These are phyloP conservation scores for Solanum stenotomum DNA, from an alignment of 257 asterid species.

Conservation along the genomic window DNA sequence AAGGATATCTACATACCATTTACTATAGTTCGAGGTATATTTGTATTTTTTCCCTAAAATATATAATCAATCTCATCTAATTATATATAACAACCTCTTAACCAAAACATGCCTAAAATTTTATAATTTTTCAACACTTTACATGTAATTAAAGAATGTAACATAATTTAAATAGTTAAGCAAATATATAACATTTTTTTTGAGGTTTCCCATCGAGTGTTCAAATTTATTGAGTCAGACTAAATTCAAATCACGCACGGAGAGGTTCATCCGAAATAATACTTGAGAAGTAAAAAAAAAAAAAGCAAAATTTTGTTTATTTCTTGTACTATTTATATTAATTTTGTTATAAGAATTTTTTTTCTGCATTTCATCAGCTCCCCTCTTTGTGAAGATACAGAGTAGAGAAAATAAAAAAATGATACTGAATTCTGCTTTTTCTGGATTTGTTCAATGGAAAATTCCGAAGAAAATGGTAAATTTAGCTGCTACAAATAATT, in stretches of 20 bases:
- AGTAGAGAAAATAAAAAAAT: neutral
- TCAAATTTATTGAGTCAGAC: neutral
- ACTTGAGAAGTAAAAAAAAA: too few relatives aligned
- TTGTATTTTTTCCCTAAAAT: too few relatives aligned
- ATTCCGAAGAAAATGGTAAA: constrained; percentile 6
- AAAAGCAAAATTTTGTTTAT: neutral
- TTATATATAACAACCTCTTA: neutral
- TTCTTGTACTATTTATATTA: neutral
- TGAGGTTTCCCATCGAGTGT: too few relatives aligned
- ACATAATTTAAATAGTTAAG: neutral
- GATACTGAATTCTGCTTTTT: constrained; percentile 14
- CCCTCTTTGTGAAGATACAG: neutral
- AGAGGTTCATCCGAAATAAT: fast-evolving
- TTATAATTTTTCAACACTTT: too few relatives aligned
- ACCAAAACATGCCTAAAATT: neutral
- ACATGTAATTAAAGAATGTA: neutral
- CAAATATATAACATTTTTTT: too few relatives aligned
- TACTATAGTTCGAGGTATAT: too few relatives aligned
- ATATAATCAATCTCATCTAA: neutral
- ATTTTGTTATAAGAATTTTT: neutral
- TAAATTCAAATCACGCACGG: neutral
- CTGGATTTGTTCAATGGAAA: constrained; percentile 13
- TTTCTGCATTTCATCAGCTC: neutral
- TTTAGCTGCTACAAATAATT: constrained; percentile 9
- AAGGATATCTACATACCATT: too few relatives aligned